Evolutionary conservation across 331 rosid genomes (phyloP).

Genomic region (Telfairia occidentalis): DNA sequence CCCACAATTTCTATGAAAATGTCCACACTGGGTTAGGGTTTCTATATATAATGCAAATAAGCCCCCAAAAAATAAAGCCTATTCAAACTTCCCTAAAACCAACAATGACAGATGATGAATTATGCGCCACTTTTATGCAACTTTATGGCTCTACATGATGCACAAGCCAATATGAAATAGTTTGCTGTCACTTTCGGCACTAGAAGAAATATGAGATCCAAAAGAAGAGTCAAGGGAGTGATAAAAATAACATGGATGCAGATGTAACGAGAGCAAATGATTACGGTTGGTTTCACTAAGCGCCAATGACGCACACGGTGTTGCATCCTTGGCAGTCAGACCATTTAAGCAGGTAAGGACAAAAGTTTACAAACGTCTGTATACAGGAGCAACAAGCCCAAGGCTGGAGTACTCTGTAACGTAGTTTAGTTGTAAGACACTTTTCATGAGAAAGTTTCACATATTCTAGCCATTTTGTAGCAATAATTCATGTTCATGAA

Average conservation of each 20-base stretch:
- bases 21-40: conserved; percentile 6
- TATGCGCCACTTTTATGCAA: not conserved
- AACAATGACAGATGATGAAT: conserved; percentile 1
- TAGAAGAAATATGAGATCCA: not conserved
- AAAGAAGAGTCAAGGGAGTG: not conserved
- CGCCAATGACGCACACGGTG: not conserved
- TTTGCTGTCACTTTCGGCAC: conserved; percentile 6
- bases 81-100: not conserved
- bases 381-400: not conserved
- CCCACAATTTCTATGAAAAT: not conserved
- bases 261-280: conserved; percentile 8
- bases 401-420: not conserved
- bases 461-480: conserved; percentile 3
- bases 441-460: not conserved
- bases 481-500: conserved; percentile 2
- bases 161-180: not conserved
- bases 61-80: not conserved
- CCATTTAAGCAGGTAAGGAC: not conserved
- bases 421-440: not conserved
- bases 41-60: not conserved
- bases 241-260: conserved; percentile 7
- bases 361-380: not conserved
- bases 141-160: conserved; percentile 7
- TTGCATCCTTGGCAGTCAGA: not conserved
- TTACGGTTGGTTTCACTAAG: not conserved